These are phyloP conservation scores for Fusarium sp. DNA, from an alignment of 2,329 filamentous ascomycete species.

Conservation along the genomic window DNA sequence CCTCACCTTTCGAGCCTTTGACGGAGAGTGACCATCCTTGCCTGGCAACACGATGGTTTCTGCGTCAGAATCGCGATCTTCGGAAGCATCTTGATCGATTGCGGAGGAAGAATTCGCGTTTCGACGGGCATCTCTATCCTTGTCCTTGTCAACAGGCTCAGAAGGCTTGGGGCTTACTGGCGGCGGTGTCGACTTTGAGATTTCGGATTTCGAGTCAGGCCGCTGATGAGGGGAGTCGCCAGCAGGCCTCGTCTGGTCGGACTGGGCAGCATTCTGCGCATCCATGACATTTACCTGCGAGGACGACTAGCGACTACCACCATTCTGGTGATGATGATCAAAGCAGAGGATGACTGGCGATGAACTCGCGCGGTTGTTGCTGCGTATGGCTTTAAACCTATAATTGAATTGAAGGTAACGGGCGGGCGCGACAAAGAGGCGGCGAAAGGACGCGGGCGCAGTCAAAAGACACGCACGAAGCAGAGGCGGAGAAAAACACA, in stretches of 20 bases:
- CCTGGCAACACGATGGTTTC: constrained; percentile 77
- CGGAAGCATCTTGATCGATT: constrained; percentile 54
- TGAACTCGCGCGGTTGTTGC: constrained; percentile 44
- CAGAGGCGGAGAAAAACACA: constrained; percentile 19
- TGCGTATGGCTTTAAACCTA: constrained; percentile 33
- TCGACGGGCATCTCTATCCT: constrained; percentile 47
- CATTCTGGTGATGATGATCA: constrained; percentile 63
- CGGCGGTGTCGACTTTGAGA: constrained; percentile 41
- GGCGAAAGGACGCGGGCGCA: constrained; percentile 29
- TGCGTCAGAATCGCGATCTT: constrained; percentile 75
- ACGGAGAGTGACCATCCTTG: constrained; percentile 73
- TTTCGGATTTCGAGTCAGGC: constrained; percentile 48
- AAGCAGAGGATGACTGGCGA: constrained; percentile 41
- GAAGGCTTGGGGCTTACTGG: constrained; percentile 45
- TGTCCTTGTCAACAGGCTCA: constrained; percentile 38
- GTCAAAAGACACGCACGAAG: constrained; percentile 18
- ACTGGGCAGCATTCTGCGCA: constrained; percentile 75
- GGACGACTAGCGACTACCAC: constrained; percentile 64
- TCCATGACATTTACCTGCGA: constrained; percentile 74
- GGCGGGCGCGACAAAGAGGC: constrained; percentile 29
- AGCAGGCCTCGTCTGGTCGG: constrained; percentile 70
- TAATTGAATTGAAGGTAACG: constrained; percentile 20
- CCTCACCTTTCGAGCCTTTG: constrained; percentile 73
- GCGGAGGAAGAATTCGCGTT: constrained; percentile 49
- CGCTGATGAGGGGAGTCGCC: constrained; percentile 64